phyloP scores from a whole-genome alignment of 2,329 filamentous ascomycete genomes.

The Rasamsonia emersonii region DNA sequence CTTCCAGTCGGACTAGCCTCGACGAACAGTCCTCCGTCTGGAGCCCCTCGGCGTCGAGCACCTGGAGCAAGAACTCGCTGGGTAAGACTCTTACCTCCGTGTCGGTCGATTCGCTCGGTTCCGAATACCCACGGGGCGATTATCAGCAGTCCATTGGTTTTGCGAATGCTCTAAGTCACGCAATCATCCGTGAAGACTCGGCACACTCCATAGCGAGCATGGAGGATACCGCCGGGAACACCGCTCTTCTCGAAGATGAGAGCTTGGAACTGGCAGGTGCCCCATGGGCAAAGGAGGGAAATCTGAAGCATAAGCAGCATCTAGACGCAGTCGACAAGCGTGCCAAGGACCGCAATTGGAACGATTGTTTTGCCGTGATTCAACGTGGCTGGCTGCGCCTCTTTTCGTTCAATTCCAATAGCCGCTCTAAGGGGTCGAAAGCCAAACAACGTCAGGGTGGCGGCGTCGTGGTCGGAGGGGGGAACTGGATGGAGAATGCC shows the following conservation, averaged over 20 bases:
- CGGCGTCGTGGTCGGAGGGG: slow-evolving; percentile 74
- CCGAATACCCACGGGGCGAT: slow-evolving; percentile 64
- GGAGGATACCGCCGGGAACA: slow-evolving; percentile 52
- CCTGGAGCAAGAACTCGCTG: slow-evolving; percentile 89
- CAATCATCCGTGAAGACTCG: slow-evolving; percentile 77
- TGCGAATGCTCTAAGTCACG: slow-evolving; percentile 90
- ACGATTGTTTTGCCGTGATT: slow-evolving; percentile 89
- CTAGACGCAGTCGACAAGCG: slow-evolving; percentile 84
- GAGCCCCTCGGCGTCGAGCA: slow-evolving; percentile 86
- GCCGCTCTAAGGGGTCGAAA: slow-evolving; percentile 63
- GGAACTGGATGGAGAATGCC: slow-evolving; percentile 97
- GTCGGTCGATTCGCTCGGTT: slow-evolving; percentile 84
- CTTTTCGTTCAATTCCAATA: slow-evolving; percentile 79
- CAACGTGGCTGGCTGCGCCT: slow-evolving; percentile 90
- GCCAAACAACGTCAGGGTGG: slow-evolving; percentile 44
- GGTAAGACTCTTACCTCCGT: slow-evolving; percentile 85
- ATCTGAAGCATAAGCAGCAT: slow-evolving; percentile 93
- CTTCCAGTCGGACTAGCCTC: slow-evolving; percentile 86
- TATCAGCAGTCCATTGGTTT: slow-evolving; percentile 97
- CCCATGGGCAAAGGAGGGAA: slow-evolving; percentile 98
- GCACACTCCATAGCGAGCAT: slow-evolving; percentile 44
- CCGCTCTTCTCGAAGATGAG: slow-evolving; percentile 79
- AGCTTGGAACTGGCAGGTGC: slow-evolving; percentile 82
- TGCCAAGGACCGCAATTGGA: slow-evolving; percentile 90
- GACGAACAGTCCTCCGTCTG: slow-evolving; percentile 85